Base-by-base conservation (phyloP, 305 asterid species). In the Solanum hybrid region DNA sequence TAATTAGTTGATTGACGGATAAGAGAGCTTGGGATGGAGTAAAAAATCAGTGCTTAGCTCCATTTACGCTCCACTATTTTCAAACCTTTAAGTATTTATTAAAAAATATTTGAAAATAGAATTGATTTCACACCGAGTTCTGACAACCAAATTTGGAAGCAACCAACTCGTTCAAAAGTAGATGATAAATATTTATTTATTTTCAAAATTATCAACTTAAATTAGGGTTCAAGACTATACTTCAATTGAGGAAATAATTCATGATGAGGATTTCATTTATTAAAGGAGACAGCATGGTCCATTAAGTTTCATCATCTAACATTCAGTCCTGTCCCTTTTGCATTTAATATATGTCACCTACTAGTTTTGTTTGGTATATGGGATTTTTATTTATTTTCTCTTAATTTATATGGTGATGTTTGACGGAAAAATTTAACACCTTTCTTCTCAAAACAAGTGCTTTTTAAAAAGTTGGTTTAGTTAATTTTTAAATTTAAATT, bases 281-380 rank as follows among this genome's bases (percentile, higher is more conserved):
- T 84, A 51, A 51, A 84, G 22, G 31, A 5, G 42, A 51, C 31
- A 84, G 6, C 74, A 84, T 84, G 87, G 87, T 46, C 87, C 87
- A 29, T 18, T 71, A 51, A 51, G 29, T 84, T 84, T 84, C 88
- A 84, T 1, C 29, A 84, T 84, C 75, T 79, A 46, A 51, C 73
- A 84, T 84, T 84, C 75, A 84, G 34, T 16, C 73, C 75, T 84
- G 42, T 29, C 12, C 31, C 42, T 31, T 51, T 20, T 51, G 75
- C 88, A 84, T 84, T 84, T 84, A 84, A 51, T 57, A 84, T 22
- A 84, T 29, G 22, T 84, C 88, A 84, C 88, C 88, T 84, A 84
- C 75, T 31, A 18, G 4, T 84, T 84, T 51, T 84, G 42, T 84
- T 84, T 20, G 42, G 42, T 84, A 31, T 10, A 28, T 29, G 26